phyloP scores from a whole-genome alignment of 2,329 filamentous ascomycete species.

The Aspergillus cejpii region DNA sequence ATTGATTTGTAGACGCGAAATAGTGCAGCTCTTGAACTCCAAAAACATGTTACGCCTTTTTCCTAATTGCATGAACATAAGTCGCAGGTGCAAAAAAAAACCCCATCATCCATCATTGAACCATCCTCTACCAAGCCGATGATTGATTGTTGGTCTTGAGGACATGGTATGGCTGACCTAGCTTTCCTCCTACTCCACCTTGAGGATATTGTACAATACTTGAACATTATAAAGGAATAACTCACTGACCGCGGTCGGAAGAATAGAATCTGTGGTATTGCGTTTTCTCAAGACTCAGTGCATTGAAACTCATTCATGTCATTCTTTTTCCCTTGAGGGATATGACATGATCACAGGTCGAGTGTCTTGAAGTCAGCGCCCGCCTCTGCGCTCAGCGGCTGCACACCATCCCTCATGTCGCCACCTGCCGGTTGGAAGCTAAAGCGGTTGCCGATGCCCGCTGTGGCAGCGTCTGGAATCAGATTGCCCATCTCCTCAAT shows the following conservation, averaged over 20 bases:
- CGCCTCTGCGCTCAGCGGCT: constrained; percentile 38
- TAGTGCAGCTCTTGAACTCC: constrained; percentile 10
- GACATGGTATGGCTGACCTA: background rate
- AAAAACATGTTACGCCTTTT: constrained; percentile 27
- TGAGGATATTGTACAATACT: constrained; percentile 20
- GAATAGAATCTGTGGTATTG: background rate
- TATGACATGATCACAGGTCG: constrained; percentile 31
- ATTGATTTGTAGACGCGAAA: background rate
- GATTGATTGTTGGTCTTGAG: background rate
- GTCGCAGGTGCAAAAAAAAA: constrained; percentile 21
- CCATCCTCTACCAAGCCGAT: constrained; percentile 2
- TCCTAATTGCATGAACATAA: constrained; percentile 19
- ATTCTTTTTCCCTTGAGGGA: constrained; percentile 7
- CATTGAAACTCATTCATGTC: background rate
- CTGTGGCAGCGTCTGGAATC: constrained; percentile 30
- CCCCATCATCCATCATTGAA: constrained; percentile 12
- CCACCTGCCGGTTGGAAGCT: constrained; percentile 36
- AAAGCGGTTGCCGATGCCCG: constrained; percentile 36
- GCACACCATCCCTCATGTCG: constrained; percentile 27
- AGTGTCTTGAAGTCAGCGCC: constrained; percentile 39
- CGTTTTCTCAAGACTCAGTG: background rate
- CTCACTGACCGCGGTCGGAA: background rate
- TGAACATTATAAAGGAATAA: constrained; percentile 16
- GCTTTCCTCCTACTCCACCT: constrained; percentile 3
- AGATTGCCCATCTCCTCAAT: constrained; percentile 38